These are phyloP conservation scores for Heterobasidion irregulare DNA, from an alignment of 1,284 basidiomycete genomes.

Conservation along the genomic window DNA sequence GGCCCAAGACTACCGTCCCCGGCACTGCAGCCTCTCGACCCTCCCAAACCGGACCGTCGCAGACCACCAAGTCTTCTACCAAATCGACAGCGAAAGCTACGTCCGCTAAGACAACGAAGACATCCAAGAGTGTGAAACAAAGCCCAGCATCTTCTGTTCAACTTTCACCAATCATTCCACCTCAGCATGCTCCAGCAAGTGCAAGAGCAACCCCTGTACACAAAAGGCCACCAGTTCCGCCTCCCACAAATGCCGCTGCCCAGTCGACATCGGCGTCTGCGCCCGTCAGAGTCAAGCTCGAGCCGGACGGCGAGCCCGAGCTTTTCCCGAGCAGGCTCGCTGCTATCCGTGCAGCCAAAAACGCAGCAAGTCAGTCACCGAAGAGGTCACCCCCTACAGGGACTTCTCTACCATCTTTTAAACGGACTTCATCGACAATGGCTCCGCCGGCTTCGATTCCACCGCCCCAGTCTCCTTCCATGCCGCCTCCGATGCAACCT, in stretches of 20 bases:
- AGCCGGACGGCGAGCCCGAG: not conserved
- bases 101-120: not conserved
- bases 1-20: not conserved
- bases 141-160: not conserved
- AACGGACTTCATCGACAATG: not conserved
- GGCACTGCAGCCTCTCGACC: not conserved
- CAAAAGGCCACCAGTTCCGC: not conserved
- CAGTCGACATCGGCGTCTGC: not conserved
- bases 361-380: not conserved
- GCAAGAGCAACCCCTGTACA: not conserved
- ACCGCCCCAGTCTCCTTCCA: not conserved
- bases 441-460: not conserved
- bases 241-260: not conserved
- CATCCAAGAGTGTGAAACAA: not conserved
- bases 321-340: not conserved
- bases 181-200: not conserved
- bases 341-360: slow-evolving; percentile 2
- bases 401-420: not conserved
- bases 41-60: not conserved
- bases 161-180: not conserved
- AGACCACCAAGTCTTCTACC: not conserved
- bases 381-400: not conserved
- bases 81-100: not conserved
- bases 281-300: not conserved
- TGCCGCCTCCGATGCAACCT: not conserved